These are phyloP conservation scores for Suaeda aralocaspica DNA, from an alignment of 148 eudicot species.

Conservation along the genomic window DNA sequence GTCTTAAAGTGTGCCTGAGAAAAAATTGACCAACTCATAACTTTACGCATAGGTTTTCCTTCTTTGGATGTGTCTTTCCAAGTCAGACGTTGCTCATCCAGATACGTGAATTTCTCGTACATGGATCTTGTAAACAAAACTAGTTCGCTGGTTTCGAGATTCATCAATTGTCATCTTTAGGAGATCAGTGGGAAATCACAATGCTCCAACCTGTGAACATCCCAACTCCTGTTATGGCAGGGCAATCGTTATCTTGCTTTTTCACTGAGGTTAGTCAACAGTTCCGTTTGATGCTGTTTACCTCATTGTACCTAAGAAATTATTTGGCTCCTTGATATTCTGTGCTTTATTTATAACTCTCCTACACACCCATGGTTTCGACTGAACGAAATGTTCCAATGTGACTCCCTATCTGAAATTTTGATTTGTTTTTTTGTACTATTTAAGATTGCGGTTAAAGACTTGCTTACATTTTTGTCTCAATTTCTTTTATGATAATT, in stretches of 20 bases:
- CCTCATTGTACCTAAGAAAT: too few relatives aligned
- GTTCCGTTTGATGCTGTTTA: too few relatives aligned
- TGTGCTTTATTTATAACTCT: not conserved
- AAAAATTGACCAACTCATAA: constrained; percentile 6
- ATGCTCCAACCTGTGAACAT: constrained; percentile 64
- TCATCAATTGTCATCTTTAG: constrained; percentile 82
- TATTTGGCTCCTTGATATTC: too few relatives aligned
- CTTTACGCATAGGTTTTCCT: constrained; percentile 54
- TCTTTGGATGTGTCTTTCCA: constrained; percentile 77
- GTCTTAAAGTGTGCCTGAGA: not conserved
- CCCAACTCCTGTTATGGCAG: constrained; percentile 62
- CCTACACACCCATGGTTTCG: not conserved
- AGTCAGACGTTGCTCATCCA: constrained; percentile 68
- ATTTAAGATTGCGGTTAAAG: too few relatives aligned
- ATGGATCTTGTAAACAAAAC: constrained; percentile 89
- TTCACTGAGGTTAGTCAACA: constrained; percentile 69
- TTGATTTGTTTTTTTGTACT: too few relatives aligned
- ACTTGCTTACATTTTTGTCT: too few relatives aligned
- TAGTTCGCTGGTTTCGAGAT: constrained; percentile 62
- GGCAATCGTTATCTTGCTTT: constrained; percentile 85
- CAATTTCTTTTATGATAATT: too few relatives aligned
- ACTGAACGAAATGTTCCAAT: not conserved
- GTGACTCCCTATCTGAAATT: not conserved
- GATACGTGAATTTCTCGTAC: constrained; percentile 68
- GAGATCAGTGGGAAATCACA: constrained; percentile 63